Evolutionary conservation across 1,284 basidiomycete genomes (phyloP).

Genomic region (Ceratobasidium sp.): DNA sequence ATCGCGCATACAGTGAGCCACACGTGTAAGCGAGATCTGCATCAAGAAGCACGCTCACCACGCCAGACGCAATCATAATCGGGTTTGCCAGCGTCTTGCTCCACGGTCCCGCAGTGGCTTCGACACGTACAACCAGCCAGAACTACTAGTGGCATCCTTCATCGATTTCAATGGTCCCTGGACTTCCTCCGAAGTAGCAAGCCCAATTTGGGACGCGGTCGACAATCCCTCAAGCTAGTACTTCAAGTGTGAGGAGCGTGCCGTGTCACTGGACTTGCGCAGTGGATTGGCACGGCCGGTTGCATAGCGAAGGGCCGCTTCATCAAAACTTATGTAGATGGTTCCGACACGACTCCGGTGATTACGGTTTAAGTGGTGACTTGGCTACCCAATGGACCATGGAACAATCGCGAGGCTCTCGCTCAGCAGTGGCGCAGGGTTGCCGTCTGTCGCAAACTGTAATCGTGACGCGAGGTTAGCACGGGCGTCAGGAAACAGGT

Average conservation of each 20-base stretch:
- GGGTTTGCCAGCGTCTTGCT: slow-evolving; percentile 30
- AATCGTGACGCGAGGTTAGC: neutral
- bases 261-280: neutral
- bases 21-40: neutral
- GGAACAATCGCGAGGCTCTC: neutral
- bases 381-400: too few relatives aligned
- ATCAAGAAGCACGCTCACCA: slow-evolving; percentile 37
- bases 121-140: slow-evolving; percentile 37
- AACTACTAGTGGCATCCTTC: slow-evolving; percentile 40
- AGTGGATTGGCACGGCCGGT: neutral
- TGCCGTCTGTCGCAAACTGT: neutral
- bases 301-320: neutral
- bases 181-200: slow-evolving; percentile 29
- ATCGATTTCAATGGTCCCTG: slow-evolving; percentile 33
- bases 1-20: neutral
- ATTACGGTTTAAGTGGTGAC: too few relatives aligned
- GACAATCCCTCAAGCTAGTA: slow-evolving; percentile 43
- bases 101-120: slow-evolving; percentile 39
- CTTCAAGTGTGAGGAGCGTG: slow-evolving; percentile 5
- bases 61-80: slow-evolving; percentile 26
- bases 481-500: slow-evolving; percentile 47
- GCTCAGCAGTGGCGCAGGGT: neutral
- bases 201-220: slow-evolving; percentile 7
- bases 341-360: neutral
- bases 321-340: neutral